Conservation (phyloP, 768 basidiomycete species). For the Mycena olivaceomarginata region DNA sequence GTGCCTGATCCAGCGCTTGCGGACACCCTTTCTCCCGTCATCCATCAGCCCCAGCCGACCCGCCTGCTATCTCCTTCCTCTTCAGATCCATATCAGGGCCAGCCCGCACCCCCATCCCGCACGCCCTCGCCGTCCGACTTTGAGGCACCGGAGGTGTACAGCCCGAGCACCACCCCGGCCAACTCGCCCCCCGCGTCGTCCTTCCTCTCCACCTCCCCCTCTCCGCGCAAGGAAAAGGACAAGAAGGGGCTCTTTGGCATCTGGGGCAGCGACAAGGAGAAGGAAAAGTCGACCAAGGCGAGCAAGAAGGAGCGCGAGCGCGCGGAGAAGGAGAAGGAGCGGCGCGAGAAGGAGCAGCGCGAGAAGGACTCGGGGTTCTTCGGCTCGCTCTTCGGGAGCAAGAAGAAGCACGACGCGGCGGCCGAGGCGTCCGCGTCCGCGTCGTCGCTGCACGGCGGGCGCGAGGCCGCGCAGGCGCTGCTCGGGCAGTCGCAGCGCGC, state of each 20-base stretch:
- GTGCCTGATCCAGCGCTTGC: constrained; percentile 50
- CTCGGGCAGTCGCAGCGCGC: constrained; percentile 84
- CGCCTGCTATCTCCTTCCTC: constrained; percentile 63
- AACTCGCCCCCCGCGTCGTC: constrained; percentile 56
- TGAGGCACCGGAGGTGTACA: constrained; percentile 45
- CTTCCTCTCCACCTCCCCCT: constrained; percentile 55
- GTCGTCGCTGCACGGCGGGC: constrained; percentile 69
- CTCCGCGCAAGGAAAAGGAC: constrained; percentile 81
- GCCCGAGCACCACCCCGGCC: constrained; percentile 49
- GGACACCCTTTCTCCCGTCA: constrained; percentile 61
- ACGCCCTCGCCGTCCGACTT: constrained; percentile 75
- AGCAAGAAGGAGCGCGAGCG: constrained; percentile 66
- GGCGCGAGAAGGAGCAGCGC: constrained; percentile 66
- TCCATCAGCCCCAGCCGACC: constrained; percentile 84
- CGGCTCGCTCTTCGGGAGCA: constrained; percentile 92
- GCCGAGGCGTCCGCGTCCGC: constrained; percentile 43
- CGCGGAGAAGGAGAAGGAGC: constrained; percentile 58
- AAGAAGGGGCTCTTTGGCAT: constrained; percentile 75
- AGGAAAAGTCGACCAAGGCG: constrained; percentile 61
- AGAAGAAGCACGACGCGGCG: constrained; percentile 87
- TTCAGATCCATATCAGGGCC: constrained; percentile 52
- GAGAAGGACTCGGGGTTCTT: constrained; percentile 92
- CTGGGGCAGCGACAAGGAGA: constrained; percentile 72
- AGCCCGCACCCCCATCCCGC: constrained; percentile 62
- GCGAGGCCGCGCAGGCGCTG: constrained; percentile 91